These are phyloP conservation scores for Saccharomyces paradoxus DNA, from an alignment of 805 yeast species.

Conservation along the genomic window DNA sequence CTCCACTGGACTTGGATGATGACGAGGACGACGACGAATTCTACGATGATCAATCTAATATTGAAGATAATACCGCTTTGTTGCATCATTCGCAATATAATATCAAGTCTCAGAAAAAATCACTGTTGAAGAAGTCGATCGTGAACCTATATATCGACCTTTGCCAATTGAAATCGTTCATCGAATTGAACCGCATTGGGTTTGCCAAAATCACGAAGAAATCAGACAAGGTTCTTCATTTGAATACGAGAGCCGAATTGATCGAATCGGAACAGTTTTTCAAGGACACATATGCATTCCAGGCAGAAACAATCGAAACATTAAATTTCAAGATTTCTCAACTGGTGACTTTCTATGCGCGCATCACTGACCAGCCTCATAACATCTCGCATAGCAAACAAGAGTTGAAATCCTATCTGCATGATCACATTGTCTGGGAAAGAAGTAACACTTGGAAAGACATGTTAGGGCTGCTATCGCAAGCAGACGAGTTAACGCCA, in stretches of 20 bases:
- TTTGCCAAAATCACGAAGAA: conserved; percentile 79
- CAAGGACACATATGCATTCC: conserved; percentile 45
- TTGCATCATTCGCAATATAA: conserved; percentile 41
- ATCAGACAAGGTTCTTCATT: conserved; percentile 68
- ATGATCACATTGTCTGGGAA: conserved; percentile 92
- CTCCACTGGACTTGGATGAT: conserved; percentile 1
- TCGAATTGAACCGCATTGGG: conserved; percentile 76
- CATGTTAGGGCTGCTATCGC: conserved; percentile 69
- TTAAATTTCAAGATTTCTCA: conserved; percentile 47
- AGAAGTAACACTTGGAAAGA: conserved; percentile 93
- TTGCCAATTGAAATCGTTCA: conserved; percentile 70
- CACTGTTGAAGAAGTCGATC: conserved; percentile 56
- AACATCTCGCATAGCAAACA: conserved; percentile 37
- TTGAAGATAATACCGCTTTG: conserved; percentile 37
- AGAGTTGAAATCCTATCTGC: conserved; percentile 50
- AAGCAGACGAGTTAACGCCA: conserved; percentile 20
- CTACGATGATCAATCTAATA: conserved; percentile 31
- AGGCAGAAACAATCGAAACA: conserved; percentile 34
- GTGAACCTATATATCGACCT: conserved; percentile 57
- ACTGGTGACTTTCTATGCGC: conserved; percentile 45
- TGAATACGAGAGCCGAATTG: conserved; percentile 41
- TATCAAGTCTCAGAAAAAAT: conserved; percentile 40
- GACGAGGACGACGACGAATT: conserved; percentile 30
- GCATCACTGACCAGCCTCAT: conserved; percentile 31
- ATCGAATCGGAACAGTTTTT: conserved; percentile 37